Base-by-base conservation (phyloP, 2,329 filamentous ascomycete species). In the Myriosclerotinia curreyana region DNA sequence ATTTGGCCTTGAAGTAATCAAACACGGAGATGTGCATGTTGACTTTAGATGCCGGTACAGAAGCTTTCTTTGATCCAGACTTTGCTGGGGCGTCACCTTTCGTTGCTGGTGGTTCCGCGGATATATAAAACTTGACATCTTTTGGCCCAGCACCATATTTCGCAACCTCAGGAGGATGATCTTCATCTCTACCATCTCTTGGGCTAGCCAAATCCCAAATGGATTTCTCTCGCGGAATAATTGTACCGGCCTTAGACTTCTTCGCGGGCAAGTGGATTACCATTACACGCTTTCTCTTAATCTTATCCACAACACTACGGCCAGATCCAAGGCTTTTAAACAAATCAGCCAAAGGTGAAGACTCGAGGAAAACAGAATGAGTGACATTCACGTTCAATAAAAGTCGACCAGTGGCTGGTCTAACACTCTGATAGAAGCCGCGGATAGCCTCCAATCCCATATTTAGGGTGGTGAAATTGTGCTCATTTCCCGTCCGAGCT, bases 381-480 rank as follows among this genome's bases (percentile, higher is more conserved):
- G 83, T 83, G 34, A 88, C 84, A 65, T 89, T 86, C 3, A 88
- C 76, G 64, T 89, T 89, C 15, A 88, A 73, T 0, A 89, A 71
- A 5, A 88, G 75, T 4, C 85, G 79, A 48, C 79, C 80, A 17
- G 83, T 82, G 3, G 83, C 81, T 2, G 83, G 80, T 6, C 86
- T 82, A 38, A 86, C 82, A 69, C 84, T 87, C 14, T 84, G 77
- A 70, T 83, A 88, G 74, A 83, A 89, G 0, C 86, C 86, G 50
- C 85, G 79, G 5, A 86, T 73, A 0, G 84, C 84, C 55, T 82
- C 77, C 0, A 89, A 75, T 1, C 84, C 84, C 14, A 72, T 76
- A 3, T 78, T 79, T 1, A 88, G 77, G 38, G 77, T 70, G 3
- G 64, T 60, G 3, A 52, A 38, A 34, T 72, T 74, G 0, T 50